These are phyloP conservation scores for Trametes meyenii DNA, from an alignment of 768 basidiomycete species.

Conservation along the genomic window DNA sequence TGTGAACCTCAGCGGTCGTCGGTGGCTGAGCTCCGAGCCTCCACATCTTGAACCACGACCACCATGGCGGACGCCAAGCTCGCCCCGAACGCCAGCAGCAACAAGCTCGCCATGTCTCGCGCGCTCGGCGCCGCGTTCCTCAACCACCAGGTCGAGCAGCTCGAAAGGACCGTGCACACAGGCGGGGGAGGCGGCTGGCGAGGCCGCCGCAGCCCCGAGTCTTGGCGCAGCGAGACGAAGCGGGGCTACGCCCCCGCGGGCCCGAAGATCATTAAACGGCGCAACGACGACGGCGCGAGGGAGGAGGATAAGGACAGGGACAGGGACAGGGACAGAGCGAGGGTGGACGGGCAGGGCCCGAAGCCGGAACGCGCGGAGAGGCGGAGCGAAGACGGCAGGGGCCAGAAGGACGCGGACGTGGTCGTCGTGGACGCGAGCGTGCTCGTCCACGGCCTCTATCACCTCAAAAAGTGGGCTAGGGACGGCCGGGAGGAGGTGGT, in stretches of 20 bases:
- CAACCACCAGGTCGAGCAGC: slow-evolving; percentile 85
- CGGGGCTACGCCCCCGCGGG: slow-evolving; percentile 24
- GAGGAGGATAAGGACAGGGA: slow-evolving; percentile 15
- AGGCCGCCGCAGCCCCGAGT: slow-evolving; percentile 38
- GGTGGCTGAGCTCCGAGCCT: slow-evolving; percentile 10
- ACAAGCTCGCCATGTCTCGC: slow-evolving; percentile 81
- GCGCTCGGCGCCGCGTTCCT: slow-evolving; percentile 88
- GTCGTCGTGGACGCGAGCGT: slow-evolving; percentile 83
- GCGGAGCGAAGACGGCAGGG: slow-evolving; percentile 30
- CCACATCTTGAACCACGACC: slow-evolving; percentile 10
- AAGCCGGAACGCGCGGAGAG: slow-evolving; percentile 25
- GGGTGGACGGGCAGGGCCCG: not conserved
- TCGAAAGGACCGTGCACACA: slow-evolving; percentile 72
- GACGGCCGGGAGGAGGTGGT: slow-evolving; percentile 78
- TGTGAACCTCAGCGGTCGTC: slow-evolving; percentile 7
- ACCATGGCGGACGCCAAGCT: slow-evolving; percentile 25
- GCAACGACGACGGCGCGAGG: slow-evolving; percentile 18
- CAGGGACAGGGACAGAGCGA: not conserved
- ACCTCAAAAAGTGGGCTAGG: slow-evolving; percentile 82
- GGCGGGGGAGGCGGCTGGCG: slow-evolving; percentile 68
- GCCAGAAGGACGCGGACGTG: slow-evolving; percentile 68
- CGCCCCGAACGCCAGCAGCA: slow-evolving; percentile 28
- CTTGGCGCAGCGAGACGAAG: slow-evolving; percentile 54
- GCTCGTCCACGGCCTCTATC: slow-evolving; percentile 72
- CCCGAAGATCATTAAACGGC: slow-evolving; percentile 16